Evolutionary conservation across 108 stramenopile species (phyloP).

Genomic region (Nitzschia sp.): DNA sequence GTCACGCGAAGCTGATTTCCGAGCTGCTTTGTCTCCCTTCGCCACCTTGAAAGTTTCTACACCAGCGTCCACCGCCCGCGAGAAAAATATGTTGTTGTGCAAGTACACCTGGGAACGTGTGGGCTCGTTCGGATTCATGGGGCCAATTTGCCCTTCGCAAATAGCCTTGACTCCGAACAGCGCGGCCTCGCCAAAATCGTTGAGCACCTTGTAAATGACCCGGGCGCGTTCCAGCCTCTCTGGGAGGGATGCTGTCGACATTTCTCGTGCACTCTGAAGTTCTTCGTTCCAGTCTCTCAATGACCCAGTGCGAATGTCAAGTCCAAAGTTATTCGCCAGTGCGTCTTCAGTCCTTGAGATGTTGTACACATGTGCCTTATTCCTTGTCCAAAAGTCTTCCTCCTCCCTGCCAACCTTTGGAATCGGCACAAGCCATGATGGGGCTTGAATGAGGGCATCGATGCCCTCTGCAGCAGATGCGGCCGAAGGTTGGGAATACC

Average conservation of each 20-base stretch:
- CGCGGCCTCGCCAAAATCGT: conserved; percentile 93
- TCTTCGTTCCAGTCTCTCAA: conserved; percentile 97
- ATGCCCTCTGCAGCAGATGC: conserved; percentile 47
- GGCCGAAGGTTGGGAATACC: conserved; percentile 26
- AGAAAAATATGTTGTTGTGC: conserved; percentile 97
- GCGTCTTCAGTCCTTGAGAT: conserved; percentile 76
- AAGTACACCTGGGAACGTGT: conserved; percentile 88
- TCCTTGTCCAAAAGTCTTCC: conserved; percentile 34
- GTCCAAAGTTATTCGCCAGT: conserved; percentile 69
- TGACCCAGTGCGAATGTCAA: conserved; percentile 84
- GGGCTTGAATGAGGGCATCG: conserved; percentile 64
- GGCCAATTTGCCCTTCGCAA: conserved; percentile 80
- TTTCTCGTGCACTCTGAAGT: conserved; percentile 84
- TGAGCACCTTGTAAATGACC: conserved; percentile 82
- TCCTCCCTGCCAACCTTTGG: conserved; percentile 27
- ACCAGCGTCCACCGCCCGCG: conserved; percentile 83
- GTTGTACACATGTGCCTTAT: conserved; percentile 60
- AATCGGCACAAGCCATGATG: conserved; percentile 74
- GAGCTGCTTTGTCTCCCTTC: conserved; percentile 72
- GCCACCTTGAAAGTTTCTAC: conserved; percentile 80
- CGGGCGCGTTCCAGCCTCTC: conserved; percentile 85
- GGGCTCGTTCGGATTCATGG: conserved; percentile 94
- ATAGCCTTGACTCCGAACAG: conserved; percentile 81
- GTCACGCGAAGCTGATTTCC: conserved; percentile 74
- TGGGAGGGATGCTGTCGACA: conserved; percentile 63